Conservation (phyloP, 192 early-diverging fungal genomes). For the Chytriomyces hyalinus region DNA sequence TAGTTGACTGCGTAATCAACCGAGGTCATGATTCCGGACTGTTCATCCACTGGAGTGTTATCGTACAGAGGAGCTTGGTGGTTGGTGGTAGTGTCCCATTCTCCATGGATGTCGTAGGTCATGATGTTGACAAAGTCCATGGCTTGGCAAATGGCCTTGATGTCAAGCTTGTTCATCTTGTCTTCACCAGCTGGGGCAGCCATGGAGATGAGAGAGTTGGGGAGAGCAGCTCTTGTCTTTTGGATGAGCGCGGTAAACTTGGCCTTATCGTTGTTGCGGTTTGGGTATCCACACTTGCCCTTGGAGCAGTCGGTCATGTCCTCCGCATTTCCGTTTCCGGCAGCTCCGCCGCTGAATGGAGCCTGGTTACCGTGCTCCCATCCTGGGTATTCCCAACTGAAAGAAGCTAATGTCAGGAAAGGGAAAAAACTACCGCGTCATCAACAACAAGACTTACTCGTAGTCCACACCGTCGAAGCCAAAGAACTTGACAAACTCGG, state of each 20-base stretch:
- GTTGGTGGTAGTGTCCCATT: conserved; percentile 39
- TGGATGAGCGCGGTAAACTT: conserved; percentile 26
- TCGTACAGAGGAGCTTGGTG: conserved; percentile 46
- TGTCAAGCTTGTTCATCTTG: conserved; percentile 42
- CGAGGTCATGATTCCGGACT: background rate
- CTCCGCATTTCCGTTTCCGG: conserved; percentile 33
- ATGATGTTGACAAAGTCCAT: conserved; percentile 42
- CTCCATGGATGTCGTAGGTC: conserved; percentile 46
- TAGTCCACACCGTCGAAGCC: conserved; percentile 48
- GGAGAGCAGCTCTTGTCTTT: conserved; percentile 26
- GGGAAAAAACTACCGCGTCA: background rate
- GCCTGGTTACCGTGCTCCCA: conserved; percentile 42
- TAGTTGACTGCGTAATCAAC: conserved; percentile 35
- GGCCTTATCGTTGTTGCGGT: conserved; percentile 28
- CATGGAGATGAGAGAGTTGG: conserved; percentile 36
- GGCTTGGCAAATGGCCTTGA: conserved; percentile 29
- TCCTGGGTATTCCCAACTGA: conserved; percentile 46
- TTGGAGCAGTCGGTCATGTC: conserved; percentile 33
- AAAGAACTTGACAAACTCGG: conserved; percentile 31
- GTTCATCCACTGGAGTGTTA: conserved; percentile 11
- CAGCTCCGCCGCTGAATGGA: conserved; percentile 30
- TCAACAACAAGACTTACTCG: conserved; percentile 11
- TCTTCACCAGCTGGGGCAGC: conserved; percentile 41
- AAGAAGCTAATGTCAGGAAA: background rate
- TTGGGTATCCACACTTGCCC: conserved; percentile 29